Conservation (phyloP, 2,329 filamentous ascomycete genomes). For the Hypoxylon sp. region DNA sequence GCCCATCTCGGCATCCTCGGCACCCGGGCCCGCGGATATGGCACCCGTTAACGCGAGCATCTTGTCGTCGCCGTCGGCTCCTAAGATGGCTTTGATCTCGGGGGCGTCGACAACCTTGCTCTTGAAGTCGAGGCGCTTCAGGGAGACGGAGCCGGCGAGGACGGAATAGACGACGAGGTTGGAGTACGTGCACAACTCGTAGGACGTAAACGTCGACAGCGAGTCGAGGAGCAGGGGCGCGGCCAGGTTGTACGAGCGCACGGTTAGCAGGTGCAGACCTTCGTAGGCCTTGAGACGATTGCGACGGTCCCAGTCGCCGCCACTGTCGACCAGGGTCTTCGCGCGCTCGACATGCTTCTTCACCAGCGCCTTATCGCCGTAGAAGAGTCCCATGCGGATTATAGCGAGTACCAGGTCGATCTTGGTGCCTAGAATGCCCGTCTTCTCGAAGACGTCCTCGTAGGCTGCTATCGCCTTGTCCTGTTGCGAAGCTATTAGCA, state of each 20-base stretch:
- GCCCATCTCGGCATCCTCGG: conserved; percentile 78
- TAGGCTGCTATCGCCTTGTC: conserved; percentile 94
- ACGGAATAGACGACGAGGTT: conserved; percentile 95
- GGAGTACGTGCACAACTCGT: conserved; percentile 98
- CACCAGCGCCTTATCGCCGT: conserved; percentile 89
- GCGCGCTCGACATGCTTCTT: conserved; percentile 95
- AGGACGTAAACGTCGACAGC: conserved; percentile 97
- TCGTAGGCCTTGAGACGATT: conserved; percentile 99
- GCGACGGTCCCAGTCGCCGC: conserved; percentile 97
- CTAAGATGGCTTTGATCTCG: conserved; percentile 97
- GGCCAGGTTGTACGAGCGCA: conserved; percentile 89
- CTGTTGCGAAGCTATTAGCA: conserved; percentile 60
- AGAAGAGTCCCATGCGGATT: conserved; percentile 95
- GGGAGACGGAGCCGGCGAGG: conserved; percentile 90
- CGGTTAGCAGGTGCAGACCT: conserved; percentile 90
- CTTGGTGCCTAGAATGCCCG: conserved; percentile 94
- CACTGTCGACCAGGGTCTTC: conserved; percentile 89
- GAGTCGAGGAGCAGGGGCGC: conserved; percentile 96
- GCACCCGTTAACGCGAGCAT: conserved; percentile 84
- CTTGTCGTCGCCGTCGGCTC: conserved; percentile 84
- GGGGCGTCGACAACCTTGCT: conserved; percentile 98
- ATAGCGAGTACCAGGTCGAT: conserved; percentile 97
- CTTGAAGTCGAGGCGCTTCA: conserved; percentile 99
- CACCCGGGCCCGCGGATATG: conserved; percentile 83
- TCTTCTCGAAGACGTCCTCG: conserved; percentile 96